Base-by-base conservation (phyloP, 768 basidiomycete genomes). In the Russula dissimulans region DNA sequence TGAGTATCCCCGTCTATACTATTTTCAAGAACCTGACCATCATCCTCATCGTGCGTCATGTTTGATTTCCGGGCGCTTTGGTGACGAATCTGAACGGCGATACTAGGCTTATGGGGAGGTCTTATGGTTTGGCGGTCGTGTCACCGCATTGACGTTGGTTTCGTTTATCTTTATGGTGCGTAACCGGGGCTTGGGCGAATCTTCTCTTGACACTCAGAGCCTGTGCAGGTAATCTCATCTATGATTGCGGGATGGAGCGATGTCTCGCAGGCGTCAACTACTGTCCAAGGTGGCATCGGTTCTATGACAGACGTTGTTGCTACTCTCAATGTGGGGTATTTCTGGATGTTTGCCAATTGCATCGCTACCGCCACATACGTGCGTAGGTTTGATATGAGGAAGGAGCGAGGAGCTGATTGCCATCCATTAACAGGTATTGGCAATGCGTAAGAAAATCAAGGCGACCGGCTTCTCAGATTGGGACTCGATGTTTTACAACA, bases 1-100 rank as follows among this genome's bases (percentile, higher is more conserved):
- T 99, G 51, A 90, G 85, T 65, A 98, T 99, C 73, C 97, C 97
- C 0, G 86, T 97, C 31, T 99, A 97, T 75, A 98, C 97, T 0
- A 98, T 99, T 64, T 98, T 98, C 82, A 99, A 99, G 75, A 99
- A 99, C 71, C 70, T 98, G 68, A 97, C 97, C n/a, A 99, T 98
- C 68, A 98, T 99, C 65, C 81, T 99, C 32, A 98, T 98, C 69
- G 95, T 92, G 64, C 65, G 87, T 78, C 34, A 36, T 12, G 29
- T 64, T 49, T 53, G 0, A 46, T 14, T 59, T 39, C 48, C 18
- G 57, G 45, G 14, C 50, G 54, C 26, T 31, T 15, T 47, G 60
- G 5, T 7, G 9, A 36, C 34, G 34, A 36, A 38, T 54, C 42
- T 18, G 60, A 18, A 10, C 32, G 18, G 11, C 38, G 10, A 57